Conservation (phyloP, 176 grass and related monocot genomes). For the Carex littledalei region DNA sequence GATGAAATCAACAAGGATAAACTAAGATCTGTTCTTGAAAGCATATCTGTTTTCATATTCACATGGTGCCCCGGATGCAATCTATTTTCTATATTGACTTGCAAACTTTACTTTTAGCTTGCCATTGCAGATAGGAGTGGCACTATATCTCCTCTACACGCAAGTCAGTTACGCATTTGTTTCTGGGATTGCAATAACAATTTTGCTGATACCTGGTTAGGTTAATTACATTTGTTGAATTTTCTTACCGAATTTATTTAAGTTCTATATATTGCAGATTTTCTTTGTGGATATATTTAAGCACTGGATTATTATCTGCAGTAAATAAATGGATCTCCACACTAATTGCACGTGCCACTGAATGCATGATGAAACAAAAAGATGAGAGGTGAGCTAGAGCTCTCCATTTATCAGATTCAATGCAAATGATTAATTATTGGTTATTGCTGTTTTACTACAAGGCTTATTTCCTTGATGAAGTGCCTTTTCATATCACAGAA, state of each 20-base stretch:
- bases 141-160: conserved; percentile 83
- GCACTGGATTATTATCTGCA: conserved; percentile 23
- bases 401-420: background rate
- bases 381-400: conserved; percentile 58
- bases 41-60: background rate
- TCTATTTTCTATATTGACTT: background rate
- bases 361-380: conserved; percentile 97
- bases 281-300: background rate
- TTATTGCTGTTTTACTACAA: background rate
- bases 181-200: conserved; percentile 81
- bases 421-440: background rate
- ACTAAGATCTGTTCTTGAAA: background rate
- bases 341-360: conserved; percentile 68
- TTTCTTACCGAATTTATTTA: background rate
- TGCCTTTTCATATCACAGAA: background rate
- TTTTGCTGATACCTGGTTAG: conserved; percentile 90
- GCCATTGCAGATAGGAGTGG: conserved; percentile 90
- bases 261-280: background rate
- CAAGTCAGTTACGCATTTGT: conserved; percentile 97
- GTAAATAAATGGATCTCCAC: conserved; percentile 97
- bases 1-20: background rate
- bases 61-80: background rate
- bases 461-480: background rate
- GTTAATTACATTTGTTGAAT: conserved; percentile 15
- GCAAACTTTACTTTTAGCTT: conserved; percentile 31